These are phyloP conservation scores for Yarrowia deformans DNA, from an alignment of 805 yeast species.

Conservation along the genomic window DNA sequence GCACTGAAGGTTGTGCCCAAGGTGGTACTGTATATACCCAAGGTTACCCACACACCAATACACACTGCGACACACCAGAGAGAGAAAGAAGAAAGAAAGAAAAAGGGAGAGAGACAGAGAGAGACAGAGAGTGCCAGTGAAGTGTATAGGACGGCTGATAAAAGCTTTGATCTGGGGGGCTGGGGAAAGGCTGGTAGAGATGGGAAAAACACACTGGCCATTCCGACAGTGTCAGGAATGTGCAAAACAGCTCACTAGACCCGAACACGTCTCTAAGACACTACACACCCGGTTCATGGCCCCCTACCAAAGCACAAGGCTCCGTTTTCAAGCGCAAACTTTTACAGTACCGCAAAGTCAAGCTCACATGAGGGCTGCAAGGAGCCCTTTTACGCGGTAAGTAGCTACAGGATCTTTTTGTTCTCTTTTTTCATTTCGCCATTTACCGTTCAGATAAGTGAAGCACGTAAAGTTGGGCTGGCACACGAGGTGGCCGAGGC, in stretches of 20 bases:
- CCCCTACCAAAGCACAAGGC: slow-evolving; percentile 1
- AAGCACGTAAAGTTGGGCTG: slow-evolving; percentile 15
- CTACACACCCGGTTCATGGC: too few species aligned
- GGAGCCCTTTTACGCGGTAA: slow-evolving; percentile 23
- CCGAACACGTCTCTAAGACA: too few species aligned
- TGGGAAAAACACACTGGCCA: too few species aligned
- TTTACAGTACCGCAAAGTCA: slow-evolving; percentile 16
- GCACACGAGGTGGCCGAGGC: slow-evolving; percentile 34
- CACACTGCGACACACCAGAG: not conserved
- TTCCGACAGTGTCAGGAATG: too few species aligned
- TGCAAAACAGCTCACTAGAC: too few species aligned
- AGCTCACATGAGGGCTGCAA: slow-evolving; percentile 11
- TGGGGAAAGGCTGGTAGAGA: too few species aligned
- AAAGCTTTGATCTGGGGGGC: not conserved
- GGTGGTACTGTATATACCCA: not conserved
- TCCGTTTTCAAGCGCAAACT: slow-evolving; percentile 33
- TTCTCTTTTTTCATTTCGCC: not conserved
- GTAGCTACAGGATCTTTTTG: slow-evolving; percentile 6
- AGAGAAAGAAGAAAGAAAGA: not conserved
- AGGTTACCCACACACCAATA: not conserved
- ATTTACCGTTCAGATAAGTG: not conserved
- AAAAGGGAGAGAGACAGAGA: too few species aligned
- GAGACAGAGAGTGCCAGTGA: too few species aligned
- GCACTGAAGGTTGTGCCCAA: not conserved
- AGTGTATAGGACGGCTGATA: slow-evolving; percentile 14